phyloP scores from a whole-genome alignment of 108 stramenopile species.

The Conticribra guillardii region DNA sequence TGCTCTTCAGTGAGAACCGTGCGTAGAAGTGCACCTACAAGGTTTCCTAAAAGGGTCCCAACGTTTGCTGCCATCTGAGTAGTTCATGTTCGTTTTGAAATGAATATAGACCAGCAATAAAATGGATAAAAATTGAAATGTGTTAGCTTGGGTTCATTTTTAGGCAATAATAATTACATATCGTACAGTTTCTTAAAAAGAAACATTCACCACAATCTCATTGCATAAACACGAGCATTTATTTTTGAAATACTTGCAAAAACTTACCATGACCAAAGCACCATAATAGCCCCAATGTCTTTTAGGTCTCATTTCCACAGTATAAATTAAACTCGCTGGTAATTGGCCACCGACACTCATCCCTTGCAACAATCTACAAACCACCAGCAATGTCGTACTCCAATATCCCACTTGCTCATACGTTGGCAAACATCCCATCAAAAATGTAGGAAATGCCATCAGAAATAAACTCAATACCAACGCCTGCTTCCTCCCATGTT shows the following conservation, averaged over 20 bases:
- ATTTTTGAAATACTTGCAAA: no score
- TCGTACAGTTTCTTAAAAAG: not conserved
- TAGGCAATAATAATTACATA: no score
- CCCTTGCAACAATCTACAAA: slow-evolving; percentile 85
- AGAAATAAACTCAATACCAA: slow-evolving; percentile 67
- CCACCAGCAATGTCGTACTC: slow-evolving; percentile 67
- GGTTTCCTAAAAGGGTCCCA: slow-evolving; percentile 66
- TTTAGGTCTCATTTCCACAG: slow-evolving; percentile 56
- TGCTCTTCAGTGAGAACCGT: slow-evolving; percentile 61
- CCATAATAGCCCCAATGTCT: slow-evolving; percentile 76
- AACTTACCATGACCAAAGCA: slow-evolving; percentile 51
- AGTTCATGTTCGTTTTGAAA: not conserved
- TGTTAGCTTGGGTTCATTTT: no score
- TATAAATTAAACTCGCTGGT: slow-evolving; percentile 74
- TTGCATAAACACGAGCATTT: no score
- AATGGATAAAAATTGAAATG: not conserved
- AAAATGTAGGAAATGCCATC: slow-evolving; percentile 85
- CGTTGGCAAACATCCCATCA: slow-evolving; percentile 86
- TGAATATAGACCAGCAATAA: not conserved
- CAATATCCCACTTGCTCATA: slow-evolving; percentile 65
- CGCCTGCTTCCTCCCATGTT: slow-evolving; percentile 73
- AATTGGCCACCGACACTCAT: slow-evolving; percentile 88
- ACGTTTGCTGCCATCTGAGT: slow-evolving; percentile 50
- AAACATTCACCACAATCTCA: no score
- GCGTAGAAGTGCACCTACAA: slow-evolving; percentile 60